Evolutionary conservation across 2,329 filamentous ascomycete species (phyloP), one percentile per base, ranked within the genome.

Genomic region (Colletotrichum spaethianum): DNA sequence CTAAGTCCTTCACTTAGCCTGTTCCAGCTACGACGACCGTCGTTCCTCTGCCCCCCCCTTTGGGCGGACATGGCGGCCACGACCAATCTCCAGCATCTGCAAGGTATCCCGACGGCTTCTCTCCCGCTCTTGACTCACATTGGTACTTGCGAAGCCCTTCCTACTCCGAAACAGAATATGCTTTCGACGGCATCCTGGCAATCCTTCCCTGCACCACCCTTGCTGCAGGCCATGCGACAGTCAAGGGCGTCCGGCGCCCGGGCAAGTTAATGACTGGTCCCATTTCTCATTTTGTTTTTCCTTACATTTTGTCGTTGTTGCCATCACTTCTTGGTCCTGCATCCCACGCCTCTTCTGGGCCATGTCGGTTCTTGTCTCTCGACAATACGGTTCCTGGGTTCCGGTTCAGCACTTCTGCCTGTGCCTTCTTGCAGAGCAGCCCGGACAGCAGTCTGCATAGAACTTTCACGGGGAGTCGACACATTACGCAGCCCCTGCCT

Each of bases 141-240:
- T 23, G 50, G 42, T 62, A 44, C 57, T 60, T 52, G 26, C 40
- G 28, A 63, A 60, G 50, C 26, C 57, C 48, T 28, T 7, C 46
- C 40, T 28, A 9, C 55, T 38, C 42, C 59, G n/a, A 57, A 48
- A 52, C 57, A 55, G 70, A 67, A 62, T 67, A 28, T 40, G 23
- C 48, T 57, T 42, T 66, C 33, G 62, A 73, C 60, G 28, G 48
- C 33, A 67, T 67, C 48, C 48, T 71, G 40, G 50, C 67, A 36
- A 62, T 57, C 70, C 61, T 55, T 23, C 40, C 50, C 20, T 62
- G 33, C 20, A 61, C n/a, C 46, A 23, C 28, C 57, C 65, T 55
- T 73, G 70, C 55, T 20, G 26, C 40, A 36, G 57, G 70, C 70
- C 64, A 72, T 72, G 59, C 66, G 55, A 66, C 46, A 42, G 67